Conservation (phyloP, 2,329 filamentous ascomycete species). For the Orbilia quercus region DNA sequence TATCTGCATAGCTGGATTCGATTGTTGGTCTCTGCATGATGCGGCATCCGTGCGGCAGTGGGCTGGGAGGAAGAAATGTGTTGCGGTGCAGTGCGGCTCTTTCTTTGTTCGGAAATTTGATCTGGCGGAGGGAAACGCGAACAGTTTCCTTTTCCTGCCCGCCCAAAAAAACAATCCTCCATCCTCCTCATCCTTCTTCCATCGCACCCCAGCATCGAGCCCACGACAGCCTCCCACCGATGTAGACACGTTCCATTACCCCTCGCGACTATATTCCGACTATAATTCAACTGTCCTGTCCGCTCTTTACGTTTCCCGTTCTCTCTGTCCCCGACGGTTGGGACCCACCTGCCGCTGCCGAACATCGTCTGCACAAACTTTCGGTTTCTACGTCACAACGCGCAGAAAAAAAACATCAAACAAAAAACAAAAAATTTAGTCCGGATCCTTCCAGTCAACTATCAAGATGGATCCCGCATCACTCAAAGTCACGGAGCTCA, state of each 20-base stretch:
- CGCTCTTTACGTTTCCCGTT: slow-evolving; percentile 5
- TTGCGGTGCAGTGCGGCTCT: background rate
- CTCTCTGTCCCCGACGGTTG: background rate
- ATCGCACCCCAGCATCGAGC: slow-evolving; percentile 1
- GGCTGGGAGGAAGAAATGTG: slow-evolving; percentile 3
- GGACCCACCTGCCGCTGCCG: slow-evolving; percentile 23
- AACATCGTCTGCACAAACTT: slow-evolving; percentile 13
- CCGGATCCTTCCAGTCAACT: background rate
- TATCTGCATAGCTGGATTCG: too few relatives aligned
- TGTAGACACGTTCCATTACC: background rate
- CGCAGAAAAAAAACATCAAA: too few relatives aligned
- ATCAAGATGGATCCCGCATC: slow-evolving; percentile 57
- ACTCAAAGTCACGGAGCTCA: slow-evolving; percentile 79
- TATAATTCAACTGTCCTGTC: background rate
- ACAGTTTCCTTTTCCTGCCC: slow-evolving; percentile 30
- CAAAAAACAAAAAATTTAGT: too few relatives aligned
- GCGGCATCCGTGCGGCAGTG: slow-evolving; percentile 1
- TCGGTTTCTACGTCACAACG: slow-evolving; percentile 36
- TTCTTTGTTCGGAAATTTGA: slow-evolving; percentile 22
- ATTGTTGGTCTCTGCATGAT: background rate
- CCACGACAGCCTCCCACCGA: slow-evolving; percentile 1
- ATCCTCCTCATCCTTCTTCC: background rate
- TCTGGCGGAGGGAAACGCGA: slow-evolving; percentile 33
- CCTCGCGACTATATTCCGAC: slow-evolving; percentile 5
- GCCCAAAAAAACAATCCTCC: slow-evolving; percentile 12